Conservation (phyloP, 78 protist species). For the Chrysochromulina parva region DNA sequence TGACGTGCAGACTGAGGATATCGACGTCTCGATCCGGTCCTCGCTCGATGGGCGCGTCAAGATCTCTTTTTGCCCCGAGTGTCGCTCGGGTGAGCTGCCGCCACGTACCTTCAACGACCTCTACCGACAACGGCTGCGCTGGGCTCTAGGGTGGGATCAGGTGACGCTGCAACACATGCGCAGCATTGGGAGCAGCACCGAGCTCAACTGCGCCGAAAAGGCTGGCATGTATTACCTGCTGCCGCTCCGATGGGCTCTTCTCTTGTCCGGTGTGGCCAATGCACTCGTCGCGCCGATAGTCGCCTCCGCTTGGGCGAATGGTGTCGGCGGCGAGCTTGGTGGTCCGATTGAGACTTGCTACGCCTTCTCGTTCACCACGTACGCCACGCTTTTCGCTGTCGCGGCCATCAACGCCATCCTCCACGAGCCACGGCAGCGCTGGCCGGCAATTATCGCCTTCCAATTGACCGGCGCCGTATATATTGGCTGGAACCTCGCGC, state of each 20-base stretch:
- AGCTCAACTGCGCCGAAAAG: neutral
- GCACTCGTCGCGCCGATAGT: neutral
- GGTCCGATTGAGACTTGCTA: no score
- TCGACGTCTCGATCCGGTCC: neutral
- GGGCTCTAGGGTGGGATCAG: constrained; percentile 33
- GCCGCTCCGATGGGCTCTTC: constrained; percentile 13
- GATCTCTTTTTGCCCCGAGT: neutral
- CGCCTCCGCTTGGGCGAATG: no score
- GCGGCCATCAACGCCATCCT: no score
- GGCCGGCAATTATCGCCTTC: no score
- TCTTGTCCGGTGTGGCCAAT: no score
- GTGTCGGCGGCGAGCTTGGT: no score
- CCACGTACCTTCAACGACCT: neutral
- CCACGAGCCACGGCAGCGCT: no score
- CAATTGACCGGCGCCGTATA: no score
- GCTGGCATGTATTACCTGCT: neutral
- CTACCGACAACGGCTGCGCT: constrained; percentile 10
- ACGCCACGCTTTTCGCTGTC: no score
- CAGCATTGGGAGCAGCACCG: neutral
- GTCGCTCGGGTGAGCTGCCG: constrained; percentile 37
- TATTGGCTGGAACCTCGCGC: no score
- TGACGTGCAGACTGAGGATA: constrained; percentile 37
- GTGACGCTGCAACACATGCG: neutral
- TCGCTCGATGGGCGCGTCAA: neutral
- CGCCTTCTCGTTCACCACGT: no score